Percentiles rank a stretch among this genome's conserved stretches.
Conservation (phyloP, 306 rosid species). For the Luffa aegyptiaca region DNA sequence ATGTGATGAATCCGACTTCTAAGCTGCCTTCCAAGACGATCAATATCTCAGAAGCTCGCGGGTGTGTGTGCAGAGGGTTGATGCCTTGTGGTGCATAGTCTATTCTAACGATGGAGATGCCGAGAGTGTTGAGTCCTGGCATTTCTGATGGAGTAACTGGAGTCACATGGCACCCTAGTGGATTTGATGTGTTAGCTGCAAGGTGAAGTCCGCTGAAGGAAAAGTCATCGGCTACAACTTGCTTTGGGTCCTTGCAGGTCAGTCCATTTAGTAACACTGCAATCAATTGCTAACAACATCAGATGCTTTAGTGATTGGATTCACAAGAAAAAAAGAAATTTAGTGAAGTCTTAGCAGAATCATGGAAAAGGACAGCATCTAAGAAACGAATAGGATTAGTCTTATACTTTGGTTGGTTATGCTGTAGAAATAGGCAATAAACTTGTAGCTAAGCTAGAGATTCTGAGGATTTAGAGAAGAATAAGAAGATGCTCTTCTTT, state of each 20-base stretch:
- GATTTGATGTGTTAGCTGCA: constrained; percentile 25
- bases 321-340: not conserved
- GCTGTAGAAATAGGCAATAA: not conserved
- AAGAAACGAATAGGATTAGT: not conserved
- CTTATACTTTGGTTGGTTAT: not conserved
- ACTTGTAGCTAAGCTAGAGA: not conserved
- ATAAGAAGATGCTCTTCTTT: not conserved
- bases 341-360: not conserved
- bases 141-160: constrained; percentile 24
- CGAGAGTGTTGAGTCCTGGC: constrained; percentile 36
- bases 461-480: not conserved
- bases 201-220: constrained; percentile 21
- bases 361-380: not conserved
- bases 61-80: constrained; percentile 46
- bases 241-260: constrained; percentile 27
- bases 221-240: constrained; percentile 23
- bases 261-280: constrained; percentile 24
- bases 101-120: constrained; percentile 23
- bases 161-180: constrained; percentile 22
- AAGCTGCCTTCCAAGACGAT: constrained; percentile 30
- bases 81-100: constrained; percentile 28
- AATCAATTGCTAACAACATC: not conserved
- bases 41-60: constrained; percentile 34
- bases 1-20: constrained; percentile 30
- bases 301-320: not conserved